A percentile compares a stretch with the other conserved stretches of the same genome.
Conservation (phyloP, 2,329 filamentous ascomycete genomes). For the Daldinia sp. region DNA sequence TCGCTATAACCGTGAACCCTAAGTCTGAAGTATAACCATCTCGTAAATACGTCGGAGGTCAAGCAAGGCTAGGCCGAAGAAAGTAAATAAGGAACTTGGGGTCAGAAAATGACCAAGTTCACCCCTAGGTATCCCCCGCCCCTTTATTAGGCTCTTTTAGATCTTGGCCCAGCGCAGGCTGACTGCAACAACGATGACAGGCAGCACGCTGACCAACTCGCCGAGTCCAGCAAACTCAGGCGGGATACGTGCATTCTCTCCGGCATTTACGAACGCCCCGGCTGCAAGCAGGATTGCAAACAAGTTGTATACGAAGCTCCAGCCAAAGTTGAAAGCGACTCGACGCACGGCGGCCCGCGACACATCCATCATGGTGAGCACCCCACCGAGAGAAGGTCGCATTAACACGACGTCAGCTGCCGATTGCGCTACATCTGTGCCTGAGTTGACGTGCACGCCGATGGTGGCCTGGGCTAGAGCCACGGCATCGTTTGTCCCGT, state of each 20-base stretch:
- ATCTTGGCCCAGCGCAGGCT: constrained; percentile 58
- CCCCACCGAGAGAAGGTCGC: constrained; percentile 64
- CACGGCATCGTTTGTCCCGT: constrained; percentile 83
- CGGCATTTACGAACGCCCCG: constrained; percentile 70
- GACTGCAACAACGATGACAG: constrained; percentile 72
- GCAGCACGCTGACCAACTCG: constrained; percentile 79
- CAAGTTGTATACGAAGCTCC: constrained; percentile 78
- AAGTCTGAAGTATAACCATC: neutral
- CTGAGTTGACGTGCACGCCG: constrained; percentile 74
- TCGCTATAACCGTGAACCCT: neutral
- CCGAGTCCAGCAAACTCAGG: constrained; percentile 68
- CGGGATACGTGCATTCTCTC: constrained; percentile 55
- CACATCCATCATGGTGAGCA: constrained; percentile 70
- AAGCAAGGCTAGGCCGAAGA: neutral
- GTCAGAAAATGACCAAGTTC: neutral
- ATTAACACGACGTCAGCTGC: constrained; percentile 79
- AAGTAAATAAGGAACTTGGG: neutral
- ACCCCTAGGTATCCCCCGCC: neutral
- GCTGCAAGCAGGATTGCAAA: constrained; percentile 75
- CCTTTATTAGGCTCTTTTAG: constrained; percentile 25
- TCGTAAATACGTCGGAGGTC: neutral
- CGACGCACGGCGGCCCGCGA: constrained; percentile 59
- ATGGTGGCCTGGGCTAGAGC: constrained; percentile 78
- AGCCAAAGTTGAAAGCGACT: constrained; percentile 76
- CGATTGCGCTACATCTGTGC: constrained; percentile 72